phyloP scores from a whole-genome alignment of 2,329 filamentous ascomycete species.

The Cytospora chrysosperma region DNA sequence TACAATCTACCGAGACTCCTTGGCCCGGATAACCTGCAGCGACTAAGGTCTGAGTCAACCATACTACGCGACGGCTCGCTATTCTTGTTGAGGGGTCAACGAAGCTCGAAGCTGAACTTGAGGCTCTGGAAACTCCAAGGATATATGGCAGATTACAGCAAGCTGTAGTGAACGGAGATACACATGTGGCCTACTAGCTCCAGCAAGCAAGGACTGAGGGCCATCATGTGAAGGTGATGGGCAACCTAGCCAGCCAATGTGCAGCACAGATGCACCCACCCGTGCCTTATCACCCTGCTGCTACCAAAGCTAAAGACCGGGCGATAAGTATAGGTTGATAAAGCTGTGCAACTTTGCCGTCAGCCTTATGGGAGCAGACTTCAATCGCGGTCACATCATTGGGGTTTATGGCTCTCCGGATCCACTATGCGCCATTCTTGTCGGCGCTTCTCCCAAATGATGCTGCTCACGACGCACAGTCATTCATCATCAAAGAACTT shows the following conservation, averaged over 20 bases:
- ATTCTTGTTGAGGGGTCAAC: slow-evolving; percentile 43
- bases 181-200: background rate
- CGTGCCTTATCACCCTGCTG: background rate
- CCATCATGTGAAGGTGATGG: no score
- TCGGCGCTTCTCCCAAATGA: no score
- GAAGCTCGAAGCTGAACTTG: slow-evolving; percentile 46
- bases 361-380: background rate
- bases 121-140: slow-evolving; percentile 60
- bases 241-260: background rate
- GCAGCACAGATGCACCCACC: background rate
- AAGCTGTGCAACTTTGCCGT: no score
- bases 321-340: background rate
- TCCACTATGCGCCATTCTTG: background rate
- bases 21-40: slow-evolving; percentile 44
- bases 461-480: no score
- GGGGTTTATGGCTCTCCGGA: background rate
- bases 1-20: slow-evolving; percentile 54
- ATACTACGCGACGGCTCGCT: slow-evolving; percentile 40
- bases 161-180: background rate
- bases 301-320: no score
- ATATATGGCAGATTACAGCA: slow-evolving; percentile 39
- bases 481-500: no score
- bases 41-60: slow-evolving; percentile 37
- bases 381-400: background rate
- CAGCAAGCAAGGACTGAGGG: no score